Evolutionary conservation across 345 rosid genomes (phyloP).

Genomic region (Arabidopsis suecica): DNA sequence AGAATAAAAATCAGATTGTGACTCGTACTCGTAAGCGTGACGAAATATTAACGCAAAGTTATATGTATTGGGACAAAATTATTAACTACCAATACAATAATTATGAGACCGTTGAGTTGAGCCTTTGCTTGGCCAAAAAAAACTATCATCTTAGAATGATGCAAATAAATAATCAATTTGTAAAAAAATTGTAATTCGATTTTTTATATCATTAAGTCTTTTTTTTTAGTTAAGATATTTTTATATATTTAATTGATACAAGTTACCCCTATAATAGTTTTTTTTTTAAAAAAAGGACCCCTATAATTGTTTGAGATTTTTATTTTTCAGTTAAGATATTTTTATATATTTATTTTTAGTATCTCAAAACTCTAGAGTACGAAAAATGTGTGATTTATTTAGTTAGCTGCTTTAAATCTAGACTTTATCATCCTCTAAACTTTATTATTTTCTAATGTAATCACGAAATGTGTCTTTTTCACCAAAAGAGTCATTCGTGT

Average conservation of each 20-base stretch:
- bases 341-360: background rate
- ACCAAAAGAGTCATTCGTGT: slow-evolving; percentile 25
- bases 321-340: background rate
- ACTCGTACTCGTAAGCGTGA: slow-evolving; percentile 66
- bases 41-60: slow-evolving; percentile 54
- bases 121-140: slow-evolving; percentile 27
- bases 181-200: background rate
- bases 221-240: background rate
- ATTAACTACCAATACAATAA: background rate
- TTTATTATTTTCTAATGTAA: slow-evolving; percentile 19
- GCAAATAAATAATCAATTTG: background rate
- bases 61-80: background rate
- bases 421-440: background rate
- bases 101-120: slow-evolving; percentile 28
- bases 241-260: background rate
- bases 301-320: background rate
- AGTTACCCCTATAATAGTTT: background rate
- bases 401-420: background rate
- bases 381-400: background rate
- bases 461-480: slow-evolving; percentile 37
- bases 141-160: background rate
- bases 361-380: background rate
- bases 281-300: background rate
- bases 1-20: background rate
- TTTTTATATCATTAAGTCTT: background rate